Evolutionary conservation across 2,329 filamentous ascomycete species (phyloP), one percentile per base, ranked within the genome.

Genomic region (Metarhizium sp.): DNA sequence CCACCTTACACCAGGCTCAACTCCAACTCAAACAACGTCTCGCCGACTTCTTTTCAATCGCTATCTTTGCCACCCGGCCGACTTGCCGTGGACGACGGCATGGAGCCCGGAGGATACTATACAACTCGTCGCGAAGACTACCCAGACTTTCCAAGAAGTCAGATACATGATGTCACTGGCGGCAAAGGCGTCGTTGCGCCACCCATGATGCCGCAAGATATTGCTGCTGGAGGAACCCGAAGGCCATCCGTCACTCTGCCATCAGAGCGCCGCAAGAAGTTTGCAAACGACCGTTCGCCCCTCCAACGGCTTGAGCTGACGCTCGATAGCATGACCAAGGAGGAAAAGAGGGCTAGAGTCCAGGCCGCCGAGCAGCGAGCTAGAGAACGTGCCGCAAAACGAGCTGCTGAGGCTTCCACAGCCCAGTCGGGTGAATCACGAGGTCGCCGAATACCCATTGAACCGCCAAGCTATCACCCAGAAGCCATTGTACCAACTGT

Each of bases 241-340:
- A 73, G 68, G 64, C 66, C 69, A 20, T 73, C 76, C 5, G 56
- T 66, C 46, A 69, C 62, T 52, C 70, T 66, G 59, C 72, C 69
- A 52, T 66, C 69, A 53, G 72, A 74, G 61, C 73, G 76, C 60
- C 73, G 76, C 55, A 80, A 75, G 76, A 76, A 78, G 74, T 84
- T 88, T 72, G 88, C 92, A 65, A 80, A 86, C 56, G 87, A 95
- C 68, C 84, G 88, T 64, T 97, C 92, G 59, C 94, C 95, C 53
- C 79, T 99, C 53, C 92, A 99, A 71, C 94, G 87, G 75, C 81
- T 99, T 62, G 92, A 99, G 75, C 83, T 89, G 66, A 94, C 90
- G 64, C 80, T 97, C 65, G 88, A 87, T 70, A 91, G 88, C 72
- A 92, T 96, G 70, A 96, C 88, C 69, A 97, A 96, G 70, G 92